These are phyloP conservation scores for Fomes fomentarius DNA, from an alignment of 1,284 basidiomycete genomes.

Conservation along the genomic window DNA sequence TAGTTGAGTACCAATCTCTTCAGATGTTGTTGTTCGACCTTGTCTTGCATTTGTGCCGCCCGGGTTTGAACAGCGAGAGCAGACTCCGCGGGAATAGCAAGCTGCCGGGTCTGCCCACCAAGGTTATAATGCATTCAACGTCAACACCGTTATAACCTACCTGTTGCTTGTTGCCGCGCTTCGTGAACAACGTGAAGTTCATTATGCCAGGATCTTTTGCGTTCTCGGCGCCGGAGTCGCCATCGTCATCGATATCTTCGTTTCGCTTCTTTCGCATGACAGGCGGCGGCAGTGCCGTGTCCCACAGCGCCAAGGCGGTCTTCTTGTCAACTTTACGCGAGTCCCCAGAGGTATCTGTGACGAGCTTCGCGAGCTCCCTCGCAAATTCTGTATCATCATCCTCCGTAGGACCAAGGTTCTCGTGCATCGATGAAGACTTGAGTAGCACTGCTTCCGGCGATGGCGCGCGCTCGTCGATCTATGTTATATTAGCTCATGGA, in stretches of 20 bases:
- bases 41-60: constrained; percentile 88
- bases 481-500: background rate
- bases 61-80: constrained; percentile 88
- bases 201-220: constrained; percentile 57
- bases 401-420: constrained; percentile 75
- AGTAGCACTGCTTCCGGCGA: constrained; percentile 81
- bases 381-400: constrained; percentile 94
- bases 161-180: constrained; percentile 93
- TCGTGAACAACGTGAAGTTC: constrained; percentile 94
- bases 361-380: constrained; percentile 94
- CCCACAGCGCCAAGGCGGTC: constrained; percentile 82
- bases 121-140: background rate
- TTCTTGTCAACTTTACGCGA: constrained; percentile 85
- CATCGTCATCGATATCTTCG: constrained; percentile 58
- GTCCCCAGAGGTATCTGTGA: constrained; percentile 84
- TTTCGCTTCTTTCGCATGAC: constrained; percentile 61
- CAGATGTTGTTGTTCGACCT: constrained; percentile 93
- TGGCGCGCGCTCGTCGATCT: constrained; percentile 69
- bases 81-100: constrained; percentile 87
- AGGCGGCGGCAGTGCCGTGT: constrained; percentile 78
- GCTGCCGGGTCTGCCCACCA: constrained; percentile 66
- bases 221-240: constrained; percentile 28
- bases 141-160: constrained; percentile 41
- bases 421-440: constrained; percentile 55
- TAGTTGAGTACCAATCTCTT: constrained; percentile 91